Percentiles rank a stretch among this genome's conserved stretches.
Evolutionary conservation across 129 eudicot species (phyloP).

Genomic region (Centrapalus pauciflorus): DNA sequence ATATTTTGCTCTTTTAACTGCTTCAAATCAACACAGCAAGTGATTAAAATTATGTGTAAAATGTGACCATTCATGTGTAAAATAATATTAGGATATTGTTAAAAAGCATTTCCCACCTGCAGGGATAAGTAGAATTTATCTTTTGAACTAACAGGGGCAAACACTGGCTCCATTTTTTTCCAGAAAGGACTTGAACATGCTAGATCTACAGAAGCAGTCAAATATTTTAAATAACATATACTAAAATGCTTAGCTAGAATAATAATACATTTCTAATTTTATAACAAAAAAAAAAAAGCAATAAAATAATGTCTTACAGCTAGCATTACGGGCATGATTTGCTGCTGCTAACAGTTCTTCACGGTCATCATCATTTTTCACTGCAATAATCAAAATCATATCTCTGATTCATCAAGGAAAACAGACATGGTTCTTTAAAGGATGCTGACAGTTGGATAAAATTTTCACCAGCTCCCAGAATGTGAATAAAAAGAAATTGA

Average conservation of each 20-base stretch:
- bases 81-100: neutral
- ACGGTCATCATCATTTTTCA: constrained; percentile 78
- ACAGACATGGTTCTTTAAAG: too few species aligned
- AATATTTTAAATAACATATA: neutral
- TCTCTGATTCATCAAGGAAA: too few species aligned
- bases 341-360: constrained; percentile 82
- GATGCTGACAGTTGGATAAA: too few species aligned
- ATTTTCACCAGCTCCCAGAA: too few species aligned
- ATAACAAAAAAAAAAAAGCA: neutral
- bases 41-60: neutral
- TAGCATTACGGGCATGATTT: constrained; percentile 66
- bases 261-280: neutral
- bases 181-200: constrained; percentile 80
- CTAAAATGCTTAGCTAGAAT: neutral
- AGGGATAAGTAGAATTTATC: constrained; percentile 52
- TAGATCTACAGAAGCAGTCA: constrained; percentile 42
- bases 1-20: constrained; percentile 74
- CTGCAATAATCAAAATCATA: constrained; percentile 39
- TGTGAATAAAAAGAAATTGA: too few species aligned
- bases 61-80: neutral
- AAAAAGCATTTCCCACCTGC: constrained; percentile 52
- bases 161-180: constrained; percentile 72
- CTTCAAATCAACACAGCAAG: constrained; percentile 18
- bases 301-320: constrained; percentile 33
- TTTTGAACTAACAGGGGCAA: constrained; percentile 48